Percentiles rank a stretch among this genome's conserved stretches.
Conservation (phyloP, 345 rosid genomes). For the Lepidium africanum region DNA sequence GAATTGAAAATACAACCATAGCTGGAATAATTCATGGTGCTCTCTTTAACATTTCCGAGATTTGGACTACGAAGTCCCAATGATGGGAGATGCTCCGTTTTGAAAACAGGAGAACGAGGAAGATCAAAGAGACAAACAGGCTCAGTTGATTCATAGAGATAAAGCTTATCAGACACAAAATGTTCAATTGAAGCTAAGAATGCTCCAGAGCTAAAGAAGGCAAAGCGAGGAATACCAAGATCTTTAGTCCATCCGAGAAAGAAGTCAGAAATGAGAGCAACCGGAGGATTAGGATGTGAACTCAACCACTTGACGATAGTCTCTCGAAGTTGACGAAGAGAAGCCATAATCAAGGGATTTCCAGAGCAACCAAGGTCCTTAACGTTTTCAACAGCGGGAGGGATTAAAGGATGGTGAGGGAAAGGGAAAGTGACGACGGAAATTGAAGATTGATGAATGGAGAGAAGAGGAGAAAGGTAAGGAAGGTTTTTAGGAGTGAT, state of each 20-base stretch:
- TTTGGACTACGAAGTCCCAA: neutral
- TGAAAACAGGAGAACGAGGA: constrained; percentile 44
- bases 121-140: constrained; percentile 30
- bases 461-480: constrained; percentile 37
- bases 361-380: constrained; percentile 42
- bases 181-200: constrained; percentile 22
- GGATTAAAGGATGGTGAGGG: constrained; percentile 49
- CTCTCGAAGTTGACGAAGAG: constrained; percentile 38
- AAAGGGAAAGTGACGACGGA: constrained; percentile 36
- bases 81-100: constrained; percentile 38
- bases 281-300: constrained; percentile 48
- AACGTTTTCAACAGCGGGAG: constrained; percentile 50
- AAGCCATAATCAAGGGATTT: constrained; percentile 28
- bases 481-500: constrained; percentile 48
- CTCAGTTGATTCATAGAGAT: constrained; percentile 6
- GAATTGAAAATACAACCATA: constrained; percentile 44
- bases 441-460: constrained; percentile 21
- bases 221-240: constrained; percentile 39
- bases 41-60: neutral
- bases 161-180: constrained; percentile 19
- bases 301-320: constrained; percentile 45
- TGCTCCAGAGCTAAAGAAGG: constrained; percentile 39
- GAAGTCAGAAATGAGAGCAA: constrained; percentile 65
- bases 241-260: constrained; percentile 68
- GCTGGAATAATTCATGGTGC: constrained; percentile 21